Base-by-base conservation (phyloP, 2,329 filamentous ascomycete genomes). In the Calcarisporium arbuscula region DNA sequence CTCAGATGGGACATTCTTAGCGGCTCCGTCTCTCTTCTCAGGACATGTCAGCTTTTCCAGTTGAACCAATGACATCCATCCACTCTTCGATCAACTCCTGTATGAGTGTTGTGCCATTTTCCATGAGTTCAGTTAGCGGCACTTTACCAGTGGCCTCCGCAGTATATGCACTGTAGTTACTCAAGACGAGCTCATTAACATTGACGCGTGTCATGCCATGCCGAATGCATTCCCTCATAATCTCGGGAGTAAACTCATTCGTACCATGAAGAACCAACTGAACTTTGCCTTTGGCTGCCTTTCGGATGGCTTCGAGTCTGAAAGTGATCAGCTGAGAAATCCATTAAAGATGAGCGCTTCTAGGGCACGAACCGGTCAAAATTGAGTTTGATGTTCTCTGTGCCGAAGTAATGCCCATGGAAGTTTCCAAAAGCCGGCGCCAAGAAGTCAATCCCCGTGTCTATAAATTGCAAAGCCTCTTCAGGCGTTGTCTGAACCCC, bases 371-470 rank as follows among this genome's bases (percentile, higher is more conserved):
- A 34, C 38, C 34, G 36, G 19, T 36, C 30, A 17, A 23, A 34
- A 26, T 40, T 34, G 19, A 37, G 14, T n/a, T 28, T 16, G 19
- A 36, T 32, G 6, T 30, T 27, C 3, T 32, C 19, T 7, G 34
- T 69, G 0, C 81, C 81, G 56, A n/a, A n/a, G n/a, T 87, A 86
- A 45, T 78, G 74, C 5, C 82, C 82, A 58, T 87, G 82, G 28
- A 87, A 76, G 48, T 86, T 86, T 5, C 82, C 82, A 59, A 86
- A 84, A 1, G 80, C 80, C 1, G 82, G 82, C 6, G 82, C 82
- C 15, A 87, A 60, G 64, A 80, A 82, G 49, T 85, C 78, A 49
- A 86, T 82, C 1, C 81, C 82, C 9, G 79, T 82, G 2, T 64
- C 70, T 6, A 84, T 71, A 49, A 86, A 86, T 47, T 82, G 74